Evolutionary conservation across 169 alveolate genomes (phyloP), one percentile per base, ranked within the genome.

Genomic region (Cyclospora cayetanensis): DNA sequence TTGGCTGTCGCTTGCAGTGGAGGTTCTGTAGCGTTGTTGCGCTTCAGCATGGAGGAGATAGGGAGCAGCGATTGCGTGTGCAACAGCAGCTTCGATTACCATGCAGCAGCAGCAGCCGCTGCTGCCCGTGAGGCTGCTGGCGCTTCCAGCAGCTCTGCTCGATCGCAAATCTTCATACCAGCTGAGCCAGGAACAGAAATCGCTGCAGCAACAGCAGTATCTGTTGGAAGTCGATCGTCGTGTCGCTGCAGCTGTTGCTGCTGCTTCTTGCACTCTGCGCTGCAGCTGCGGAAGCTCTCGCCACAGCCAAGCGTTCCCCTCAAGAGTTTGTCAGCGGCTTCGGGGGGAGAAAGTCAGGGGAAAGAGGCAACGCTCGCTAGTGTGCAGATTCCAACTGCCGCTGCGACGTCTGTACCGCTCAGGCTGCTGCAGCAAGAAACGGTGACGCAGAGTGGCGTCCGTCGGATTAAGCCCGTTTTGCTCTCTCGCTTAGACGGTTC

Each of bases 211-310:
- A 2, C 80, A 66, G 43, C 34, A 11, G 27, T 29, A 11, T 20
- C 70, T 15, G n/a, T 29, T 7, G 70, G 70, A 39, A 66, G 43
- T 43, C 0, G 43, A 43, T 29, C 80, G 11, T 39, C 80, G 15
- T 66, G 80, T 43, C 80, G 80, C 80, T 66, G 80, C 80, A 29
- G 80, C 80, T 66, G 80, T 43, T 66, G 80, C 80, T 66, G 80
- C 80, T 66, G 80, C 80, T 66, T 66, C 80, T 31, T 66, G 46
- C 80, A 66, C 22, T 66, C 80, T 9, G 5, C 80, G 4, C 31
- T 66, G 50, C 80, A 39, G 20, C 43, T 66, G 31, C 25, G 80
- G 43, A 66, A 66, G 80, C 80, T 43, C 25, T 29, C 25, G 80
- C 80, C 39, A n/a, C 46, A 2, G 80, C 72, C n/a, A 1, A 11